Conservation (phyloP, 129 eudicot genomes). For the Helichrysum umbraculigerum region DNA sequence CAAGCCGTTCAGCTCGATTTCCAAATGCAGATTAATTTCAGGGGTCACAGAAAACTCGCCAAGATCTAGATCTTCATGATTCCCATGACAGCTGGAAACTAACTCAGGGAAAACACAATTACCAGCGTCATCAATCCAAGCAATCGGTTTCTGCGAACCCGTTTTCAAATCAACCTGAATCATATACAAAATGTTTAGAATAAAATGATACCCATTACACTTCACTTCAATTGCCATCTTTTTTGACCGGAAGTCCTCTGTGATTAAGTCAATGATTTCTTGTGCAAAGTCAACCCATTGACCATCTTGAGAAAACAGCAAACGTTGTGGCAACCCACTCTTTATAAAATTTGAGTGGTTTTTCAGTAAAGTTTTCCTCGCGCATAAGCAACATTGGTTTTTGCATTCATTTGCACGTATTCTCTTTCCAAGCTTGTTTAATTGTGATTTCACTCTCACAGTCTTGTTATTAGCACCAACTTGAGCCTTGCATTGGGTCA, state of each 20-base stretch:
- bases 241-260: slow-evolving; percentile 55
- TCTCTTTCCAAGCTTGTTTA: slow-evolving; percentile 55
- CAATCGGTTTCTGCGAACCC: slow-evolving; percentile 67
- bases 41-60: slow-evolving; percentile 32
- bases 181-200: slow-evolving; percentile 74
- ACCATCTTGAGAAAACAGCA: slow-evolving; percentile 69
- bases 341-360: slow-evolving; percentile 59
- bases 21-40: slow-evolving; percentile 73
- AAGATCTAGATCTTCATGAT: slow-evolving; percentile 34
- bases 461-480: slow-evolving; percentile 32
- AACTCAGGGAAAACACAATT: slow-evolving; percentile 73
- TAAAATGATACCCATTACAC: slow-evolving; percentile 36
- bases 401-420: slow-evolving; percentile 54
- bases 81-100: slow-evolving; percentile 39
- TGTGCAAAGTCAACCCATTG: slow-evolving; percentile 75
- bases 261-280: slow-evolving; percentile 45
- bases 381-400: slow-evolving; percentile 35
- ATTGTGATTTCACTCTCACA: slow-evolving; percentile 33
- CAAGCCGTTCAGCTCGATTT: slow-evolving; percentile 59
- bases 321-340: slow-evolving; percentile 63
- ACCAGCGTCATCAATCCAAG: slow-evolving; percentile 87
- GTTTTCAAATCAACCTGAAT: slow-evolving; percentile 62
- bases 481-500: slow-evolving; percentile 35
- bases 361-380: slow-evolving; percentile 45
- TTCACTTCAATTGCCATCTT: slow-evolving; percentile 57